Base-by-base conservation (phyloP, 2,329 filamentous ascomycete species). In the Curvularia spicifera region DNA sequence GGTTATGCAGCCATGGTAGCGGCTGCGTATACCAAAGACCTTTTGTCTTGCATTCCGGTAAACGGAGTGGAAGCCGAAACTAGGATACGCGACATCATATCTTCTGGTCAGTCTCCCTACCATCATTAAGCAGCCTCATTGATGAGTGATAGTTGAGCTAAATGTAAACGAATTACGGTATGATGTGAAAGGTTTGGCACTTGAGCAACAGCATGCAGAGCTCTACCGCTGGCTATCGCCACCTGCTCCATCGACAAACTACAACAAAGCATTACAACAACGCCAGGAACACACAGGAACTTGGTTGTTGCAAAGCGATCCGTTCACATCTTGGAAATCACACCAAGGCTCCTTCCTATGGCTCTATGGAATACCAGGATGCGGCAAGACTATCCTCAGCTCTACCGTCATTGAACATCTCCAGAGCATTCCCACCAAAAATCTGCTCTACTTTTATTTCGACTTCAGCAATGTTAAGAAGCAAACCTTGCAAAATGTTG, bases 1-100 rank as follows among this genome's bases (percentile, higher is more conserved):
- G n/a, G 45, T 2, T 56, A 56, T 31, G 53, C 46, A 31, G 46
- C 53, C 10, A 44, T 44, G 42, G 1, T 5, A 8, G 42, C 42
- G 2, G 42, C 42, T 1, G 39, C 39, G 6, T 42, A 42, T 13
- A 6, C 39, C 7, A 42, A 22, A 22, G 39, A 42, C 35, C 35
- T 37, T 18, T 12, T 37, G 2, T 37, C 15, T 18, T 15, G 5
- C 7, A 37, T 37, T 37, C 33, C 5, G 5, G 4, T 7, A n/a
- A 37, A 7, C 6, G 13, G 7, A 12, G 4, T 42, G 20, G 22
- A 24, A 24, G 20, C 39, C 5, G 20, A 12, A 7, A 22, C 1
- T 24, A 42, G 18, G 12, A 42, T 37, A 15, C n/a, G 35, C 3
- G 35, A 37, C 35, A 37, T 37, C 15, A 18, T 37, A 5, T n/a